Conservation (phyloP, 305 asterid genomes). For the Rubia peregrina region DNA sequence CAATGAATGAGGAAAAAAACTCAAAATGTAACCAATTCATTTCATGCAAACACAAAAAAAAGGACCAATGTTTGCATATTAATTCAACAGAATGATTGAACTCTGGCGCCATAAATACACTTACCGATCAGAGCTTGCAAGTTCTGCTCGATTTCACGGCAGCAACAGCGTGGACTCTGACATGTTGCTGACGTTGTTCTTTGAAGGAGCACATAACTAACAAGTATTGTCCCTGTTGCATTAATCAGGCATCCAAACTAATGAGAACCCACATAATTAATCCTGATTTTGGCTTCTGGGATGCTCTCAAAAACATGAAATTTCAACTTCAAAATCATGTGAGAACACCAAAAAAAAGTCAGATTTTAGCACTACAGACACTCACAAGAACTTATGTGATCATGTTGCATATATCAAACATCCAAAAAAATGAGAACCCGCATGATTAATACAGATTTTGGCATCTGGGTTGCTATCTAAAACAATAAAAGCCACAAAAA, state of each 20-base stretch:
- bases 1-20: background rate
- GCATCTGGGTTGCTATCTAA: background rate
- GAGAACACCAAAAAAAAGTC: background rate
- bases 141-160: conserved; percentile 88
- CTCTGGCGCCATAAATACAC: background rate
- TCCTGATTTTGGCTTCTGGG: background rate
- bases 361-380: background rate
- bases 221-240: conserved; percentile 75
- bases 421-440: background rate
- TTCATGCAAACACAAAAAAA: conserved; percentile 11
- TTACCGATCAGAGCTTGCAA: conserved; percentile 79
- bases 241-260: background rate
- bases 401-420: conserved; percentile 24
- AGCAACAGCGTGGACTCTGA: conserved; percentile 92
- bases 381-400: no score
- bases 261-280: background rate
- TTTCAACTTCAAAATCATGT: background rate
- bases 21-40: background rate
- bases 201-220: conserved; percentile 78
- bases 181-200: conserved; percentile 97
- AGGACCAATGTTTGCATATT: background rate
- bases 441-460: background rate
- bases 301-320: background rate
- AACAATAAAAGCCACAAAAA: background rate
- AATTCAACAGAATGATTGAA: background rate